These are phyloP conservation scores for Leccinum fibrillosum DNA, from an alignment of 768 basidiomycete species.

Conservation along the genomic window DNA sequence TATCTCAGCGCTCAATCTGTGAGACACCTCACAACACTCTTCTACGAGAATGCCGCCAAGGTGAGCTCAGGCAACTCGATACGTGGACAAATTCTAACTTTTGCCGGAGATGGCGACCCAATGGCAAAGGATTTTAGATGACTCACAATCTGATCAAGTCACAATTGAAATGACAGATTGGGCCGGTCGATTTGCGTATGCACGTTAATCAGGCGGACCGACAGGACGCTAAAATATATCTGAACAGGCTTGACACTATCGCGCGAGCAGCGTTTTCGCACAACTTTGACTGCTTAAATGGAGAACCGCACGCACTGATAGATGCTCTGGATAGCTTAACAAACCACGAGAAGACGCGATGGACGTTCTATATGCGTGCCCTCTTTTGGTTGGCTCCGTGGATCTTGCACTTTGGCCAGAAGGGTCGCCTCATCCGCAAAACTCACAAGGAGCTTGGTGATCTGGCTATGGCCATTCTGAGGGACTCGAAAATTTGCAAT, in stretches of 20 bases:
- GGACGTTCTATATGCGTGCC: slow-evolving; percentile 63
- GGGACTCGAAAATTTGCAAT: slow-evolving; percentile 45
- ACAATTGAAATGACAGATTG: slow-evolving; percentile 56
- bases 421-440: slow-evolving; percentile 54
- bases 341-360: slow-evolving; percentile 55
- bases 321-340: slow-evolving; percentile 56
- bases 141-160: slow-evolving; percentile 35
- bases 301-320: slow-evolving; percentile 45
- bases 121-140: slow-evolving; percentile 48
- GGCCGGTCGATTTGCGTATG: slow-evolving; percentile 61
- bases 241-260: slow-evolving; percentile 52
- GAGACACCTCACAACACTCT: slow-evolving; percentile 47
- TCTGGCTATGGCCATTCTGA: slow-evolving; percentile 51
- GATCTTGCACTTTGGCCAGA: slow-evolving; percentile 52
- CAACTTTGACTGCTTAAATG: slow-evolving; percentile 56
- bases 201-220: neutral
- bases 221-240: neutral
- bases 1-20: slow-evolving; percentile 47
- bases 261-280: slow-evolving; percentile 62
- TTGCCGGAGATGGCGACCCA: slow-evolving; percentile 39
- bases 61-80: slow-evolving; percentile 4
- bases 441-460: slow-evolving; percentile 53
- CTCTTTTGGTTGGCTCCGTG: slow-evolving; percentile 60
- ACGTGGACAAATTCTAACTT: slow-evolving; percentile 1
- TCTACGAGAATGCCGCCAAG: slow-evolving; percentile 55